Base-by-base conservation (phyloP, 805 yeast genomes). In the Candida loeiensis region DNA sequence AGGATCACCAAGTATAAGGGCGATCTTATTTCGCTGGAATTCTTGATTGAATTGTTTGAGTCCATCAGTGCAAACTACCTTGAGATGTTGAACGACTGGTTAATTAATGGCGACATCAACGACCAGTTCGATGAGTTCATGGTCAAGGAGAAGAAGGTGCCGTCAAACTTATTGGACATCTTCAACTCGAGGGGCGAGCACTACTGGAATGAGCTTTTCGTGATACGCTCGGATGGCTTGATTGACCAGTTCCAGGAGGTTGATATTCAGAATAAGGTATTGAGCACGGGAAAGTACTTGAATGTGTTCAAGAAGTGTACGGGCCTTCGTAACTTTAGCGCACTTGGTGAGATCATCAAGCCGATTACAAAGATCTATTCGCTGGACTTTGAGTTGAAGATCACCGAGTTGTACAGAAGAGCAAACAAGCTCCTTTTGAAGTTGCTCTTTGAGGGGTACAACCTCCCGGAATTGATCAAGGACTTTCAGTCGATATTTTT, bases 81-180 rank as follows among this genome's bases (percentile, higher is more conserved):
- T 14, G 48, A 49, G 1, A 83, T 85, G 79, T 65, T 93, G 7
- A 80, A 84, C 49, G 56, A 64, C n/a, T 93, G 99, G 99, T 68
- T 91, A 13, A 70, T 73, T 4, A 64, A 71, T 36, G 99, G 99
- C 0, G 65, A 68, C 4, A 67, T 93, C 7, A 73, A 77, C 46
- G 99, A 93, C 50, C 87, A 86, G 0, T 79, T 78, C 54, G 79
- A 81, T 28, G 99, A 91, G 58, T 93, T 93, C 56, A 63, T 89
- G 54, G 77, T 93, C n/a, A 71, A 76, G 20, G 64, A 73, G 49
- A 62, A 63, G 28, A 48, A 49, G 22, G 55, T 59, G 12, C 67
- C 69, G 6, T 32, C 47, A n/a, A 47, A 45, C 13, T 44, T 56
- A 14, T 31, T 45, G 28, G 57, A 51, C 19, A 44, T 61, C 7